These are phyloP conservation scores for Gossypium sturtianum DNA, from an alignment of 345 rosid species.

Conservation along the genomic window DNA sequence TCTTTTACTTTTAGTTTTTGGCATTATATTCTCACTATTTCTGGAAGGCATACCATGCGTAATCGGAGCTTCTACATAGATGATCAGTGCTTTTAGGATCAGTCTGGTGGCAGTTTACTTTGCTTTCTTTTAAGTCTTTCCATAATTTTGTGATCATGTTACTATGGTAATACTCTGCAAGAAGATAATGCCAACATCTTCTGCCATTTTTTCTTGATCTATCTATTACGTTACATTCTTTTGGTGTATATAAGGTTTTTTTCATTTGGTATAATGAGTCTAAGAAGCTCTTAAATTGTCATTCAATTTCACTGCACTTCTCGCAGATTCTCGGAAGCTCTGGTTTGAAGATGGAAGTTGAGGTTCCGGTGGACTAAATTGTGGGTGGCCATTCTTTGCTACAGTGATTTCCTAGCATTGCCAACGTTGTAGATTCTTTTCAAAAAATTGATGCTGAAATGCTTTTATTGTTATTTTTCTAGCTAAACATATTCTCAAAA, in stretches of 20 bases:
- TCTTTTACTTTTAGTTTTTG: background rate
- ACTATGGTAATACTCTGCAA: background rate
- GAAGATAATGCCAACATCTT: background rate
- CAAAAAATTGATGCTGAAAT: background rate
- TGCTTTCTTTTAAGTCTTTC: background rate
- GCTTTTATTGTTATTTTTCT: background rate
- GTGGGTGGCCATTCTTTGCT: background rate
- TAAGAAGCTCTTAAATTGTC: slow-evolving; percentile 2
- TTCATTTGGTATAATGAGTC: background rate
- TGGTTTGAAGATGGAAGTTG: slow-evolving; percentile 65
- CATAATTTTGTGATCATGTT: background rate
- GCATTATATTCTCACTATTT: background rate
- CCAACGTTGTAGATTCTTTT: background rate
- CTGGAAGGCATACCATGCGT: background rate
- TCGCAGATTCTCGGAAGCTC: slow-evolving; percentile 59
- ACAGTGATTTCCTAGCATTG: background rate
- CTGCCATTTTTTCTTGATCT: background rate
- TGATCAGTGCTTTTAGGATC: background rate
- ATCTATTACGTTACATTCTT: background rate
- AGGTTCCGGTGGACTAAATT: slow-evolving; percentile 67
- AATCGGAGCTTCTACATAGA: background rate
- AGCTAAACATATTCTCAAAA: background rate
- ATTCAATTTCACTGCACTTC: background rate
- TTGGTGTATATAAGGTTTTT: background rate
- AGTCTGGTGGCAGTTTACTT: no score